Base-by-base conservation (phyloP, 23 red algal genomes). In the Cyanidioschyzon merolae region DNA sequence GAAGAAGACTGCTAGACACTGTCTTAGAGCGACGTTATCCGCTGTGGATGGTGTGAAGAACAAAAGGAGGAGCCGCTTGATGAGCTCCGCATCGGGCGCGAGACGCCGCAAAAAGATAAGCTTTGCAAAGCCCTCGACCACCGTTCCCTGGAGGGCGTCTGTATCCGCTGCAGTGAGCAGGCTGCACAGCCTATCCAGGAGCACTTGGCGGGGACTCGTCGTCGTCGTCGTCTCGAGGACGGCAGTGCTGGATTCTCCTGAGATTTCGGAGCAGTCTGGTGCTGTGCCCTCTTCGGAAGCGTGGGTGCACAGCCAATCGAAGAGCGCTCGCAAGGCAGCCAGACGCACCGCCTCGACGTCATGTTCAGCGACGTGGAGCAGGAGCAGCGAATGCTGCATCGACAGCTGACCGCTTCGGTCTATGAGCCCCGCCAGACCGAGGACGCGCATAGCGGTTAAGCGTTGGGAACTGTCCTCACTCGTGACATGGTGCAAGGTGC, bases 21-120 rank as follows among this genome's bases (percentile, higher is more conserved):
- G 63, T 27, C 63, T 7, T 27, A 71, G 29, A 25, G 21, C n/a
- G 7, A 27, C 12, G n/a, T 71, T 25, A 25, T 71, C 63, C 29
- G 21, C 63, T 7, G 63, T 71, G 63, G n/a, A 17, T 7, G 63
- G 63, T 3, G 63, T 32, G 21, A 71, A 25, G 32, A 32, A 71
- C 12, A 71, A 27, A 3, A 71, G 29, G 7, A 71, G 63, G 12
- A 71, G 32, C 16, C 63, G 63, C 63, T 71, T 71, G 63, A 71
- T 25, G n/a, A 71, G 63, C 63, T 71, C 63, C 29, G 63, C n/a
- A 25, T 71, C 63, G 12, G 63, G 63, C 3, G 21, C 63, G 16
- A 71, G 21, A 3, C 63, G 63, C 63, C 63, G 63, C 29, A 71
- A 71, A 71, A 71, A 71, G n/a, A 71, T 32, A 7, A 71, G 32